Conservation (phyloP, 108 stramenopile species). For the Pseudonitzschia pungens region DNA sequence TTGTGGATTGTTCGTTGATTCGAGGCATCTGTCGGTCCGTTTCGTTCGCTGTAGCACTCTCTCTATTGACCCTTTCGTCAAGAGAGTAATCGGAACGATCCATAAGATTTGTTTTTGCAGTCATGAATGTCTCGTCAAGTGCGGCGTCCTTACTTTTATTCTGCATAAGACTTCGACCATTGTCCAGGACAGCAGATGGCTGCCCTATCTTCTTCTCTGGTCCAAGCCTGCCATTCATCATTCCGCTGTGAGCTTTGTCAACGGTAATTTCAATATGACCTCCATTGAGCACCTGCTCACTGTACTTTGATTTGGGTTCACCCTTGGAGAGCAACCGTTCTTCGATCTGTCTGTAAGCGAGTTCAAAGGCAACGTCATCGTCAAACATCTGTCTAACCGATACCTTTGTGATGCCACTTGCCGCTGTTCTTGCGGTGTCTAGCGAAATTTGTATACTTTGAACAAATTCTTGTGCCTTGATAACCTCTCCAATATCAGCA, state of each 20-base stretch:
- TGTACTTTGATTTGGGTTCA: not conserved
- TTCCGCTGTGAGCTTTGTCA: not conserved
- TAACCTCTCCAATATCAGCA: conserved; percentile 59
- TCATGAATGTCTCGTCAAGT: conserved; percentile 31
- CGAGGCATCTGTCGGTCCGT: not conserved
- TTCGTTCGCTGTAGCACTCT: not conserved
- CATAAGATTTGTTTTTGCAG: conserved; percentile 40
- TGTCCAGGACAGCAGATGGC: not conserved
- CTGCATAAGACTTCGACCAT: not conserved
- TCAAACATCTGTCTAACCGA: conserved; percentile 18
- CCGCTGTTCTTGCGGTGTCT: not conserved
- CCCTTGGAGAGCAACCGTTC: not conserved
- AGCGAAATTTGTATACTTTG: conserved; percentile 43
- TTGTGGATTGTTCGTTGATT: not conserved
- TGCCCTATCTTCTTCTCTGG: not conserved
- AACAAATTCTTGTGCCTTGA: conserved; percentile 54
- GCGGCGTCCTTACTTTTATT: conserved; percentile 1
- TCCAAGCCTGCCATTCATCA: not conserved
- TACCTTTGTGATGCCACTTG: not conserved
- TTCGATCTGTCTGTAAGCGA: not conserved
- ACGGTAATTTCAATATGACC: not conserved
- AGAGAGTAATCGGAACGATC: conserved; percentile 34
- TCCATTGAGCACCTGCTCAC: not conserved
- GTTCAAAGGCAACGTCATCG: conserved; percentile 11
- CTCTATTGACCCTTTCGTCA: conserved; percentile 9